A percentile compares a stretch with the other conserved stretches of the same genome.
Evolutionary conservation across 768 basidiomycete genomes (phyloP).

Genomic region (Rhizopogon vesiculosus): DNA sequence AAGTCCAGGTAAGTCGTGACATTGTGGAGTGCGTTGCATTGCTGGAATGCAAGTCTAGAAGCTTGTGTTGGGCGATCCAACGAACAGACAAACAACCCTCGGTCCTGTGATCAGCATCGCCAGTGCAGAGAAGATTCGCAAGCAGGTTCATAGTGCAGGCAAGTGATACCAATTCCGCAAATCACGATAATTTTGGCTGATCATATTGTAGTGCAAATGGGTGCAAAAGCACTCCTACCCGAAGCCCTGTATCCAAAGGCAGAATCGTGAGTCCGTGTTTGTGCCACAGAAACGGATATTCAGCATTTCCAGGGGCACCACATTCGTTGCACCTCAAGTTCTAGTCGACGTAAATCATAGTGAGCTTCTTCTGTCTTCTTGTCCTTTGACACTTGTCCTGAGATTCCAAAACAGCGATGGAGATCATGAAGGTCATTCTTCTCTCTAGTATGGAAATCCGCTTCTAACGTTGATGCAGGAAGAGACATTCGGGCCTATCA

Average conservation of each 20-base stretch:
- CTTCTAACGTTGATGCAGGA: slow-evolving; percentile 37
- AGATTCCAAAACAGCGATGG: slow-evolving; percentile 58
- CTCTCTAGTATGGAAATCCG: neutral
- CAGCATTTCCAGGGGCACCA: slow-evolving; percentile 51
- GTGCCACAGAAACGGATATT: slow-evolving; percentile 2
- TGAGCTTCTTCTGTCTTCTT: slow-evolving; percentile 33
- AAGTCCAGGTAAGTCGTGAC: slow-evolving; percentile 54
- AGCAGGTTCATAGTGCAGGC: slow-evolving; percentile 86
- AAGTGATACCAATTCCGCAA: slow-evolving; percentile 14
- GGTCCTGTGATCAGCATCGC: slow-evolving; percentile 92
- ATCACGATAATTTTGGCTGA: neutral
- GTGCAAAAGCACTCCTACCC: slow-evolving; percentile 73
- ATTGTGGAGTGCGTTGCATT: neutral
- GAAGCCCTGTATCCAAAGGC: slow-evolving; percentile 65
- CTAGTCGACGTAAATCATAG: slow-evolving; percentile 86
- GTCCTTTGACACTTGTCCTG: slow-evolving; percentile 3
- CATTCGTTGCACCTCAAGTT: slow-evolving; percentile 90
- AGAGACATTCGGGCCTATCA: slow-evolving; percentile 90
- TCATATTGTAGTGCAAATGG: slow-evolving; percentile 52
- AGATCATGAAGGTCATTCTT: slow-evolving; percentile 74
- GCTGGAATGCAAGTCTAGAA: slow-evolving; percentile 33
- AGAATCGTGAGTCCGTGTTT: slow-evolving; percentile 44
- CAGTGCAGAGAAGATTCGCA: slow-evolving; percentile 79
- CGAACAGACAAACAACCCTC: slow-evolving; percentile 63
- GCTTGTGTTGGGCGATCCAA: slow-evolving; percentile 88